Percentiles rank a stretch among this genome's conserved stretches.
Conservation (phyloP, 2,329 filamentous ascomycete genomes). For the Hypoxylon sp. region DNA sequence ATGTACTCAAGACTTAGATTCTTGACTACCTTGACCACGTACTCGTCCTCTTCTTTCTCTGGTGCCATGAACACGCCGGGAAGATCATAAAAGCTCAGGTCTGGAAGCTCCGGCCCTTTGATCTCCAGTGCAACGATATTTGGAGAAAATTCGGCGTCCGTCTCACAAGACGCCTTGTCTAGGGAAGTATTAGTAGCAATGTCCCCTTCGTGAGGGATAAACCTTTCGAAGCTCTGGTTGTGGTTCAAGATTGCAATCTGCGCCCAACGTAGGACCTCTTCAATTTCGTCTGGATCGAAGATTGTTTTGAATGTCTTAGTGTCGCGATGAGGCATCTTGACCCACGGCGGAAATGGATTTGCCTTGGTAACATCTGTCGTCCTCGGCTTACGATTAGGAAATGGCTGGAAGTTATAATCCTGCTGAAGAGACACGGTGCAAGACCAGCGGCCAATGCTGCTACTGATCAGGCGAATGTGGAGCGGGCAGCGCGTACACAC, state of each 20-base stretch:
- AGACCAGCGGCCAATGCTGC: conserved; percentile 69
- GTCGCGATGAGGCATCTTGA: conserved; percentile 57
- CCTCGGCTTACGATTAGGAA: conserved; percentile 54
- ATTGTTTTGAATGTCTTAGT: conserved; percentile 73
- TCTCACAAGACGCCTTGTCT: conserved; percentile 54
- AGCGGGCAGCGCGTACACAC: conserved; percentile 83
- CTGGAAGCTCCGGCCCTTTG: conserved; percentile 74
- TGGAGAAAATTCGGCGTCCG: conserved; percentile 78
- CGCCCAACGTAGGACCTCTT: conserved; percentile 76
- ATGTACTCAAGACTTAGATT: conserved; percentile 80
- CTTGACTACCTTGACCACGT: conserved; percentile 77
- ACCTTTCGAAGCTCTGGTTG: conserved; percentile 61
- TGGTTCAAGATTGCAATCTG: conserved; percentile 84
- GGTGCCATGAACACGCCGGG: conserved; percentile 83
- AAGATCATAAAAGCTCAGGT: conserved; percentile 85
- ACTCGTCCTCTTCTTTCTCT: conserved; percentile 71
- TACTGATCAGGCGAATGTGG: conserved; percentile 76
- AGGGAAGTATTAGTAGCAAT: conserved; percentile 54
- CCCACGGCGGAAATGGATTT: conserved; percentile 75
- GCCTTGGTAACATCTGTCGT: conserved; percentile 61
- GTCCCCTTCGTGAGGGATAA: conserved; percentile 63
- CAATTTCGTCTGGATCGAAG: conserved; percentile 70
- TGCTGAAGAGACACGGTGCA: conserved; percentile 75
- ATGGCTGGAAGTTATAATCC: conserved; percentile 69
- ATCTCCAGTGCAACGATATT: conserved; percentile 85